Evolutionary conservation across 2,329 filamentous ascomycete genomes (phyloP).

Genomic region (Cladophialophora carrionii): DNA sequence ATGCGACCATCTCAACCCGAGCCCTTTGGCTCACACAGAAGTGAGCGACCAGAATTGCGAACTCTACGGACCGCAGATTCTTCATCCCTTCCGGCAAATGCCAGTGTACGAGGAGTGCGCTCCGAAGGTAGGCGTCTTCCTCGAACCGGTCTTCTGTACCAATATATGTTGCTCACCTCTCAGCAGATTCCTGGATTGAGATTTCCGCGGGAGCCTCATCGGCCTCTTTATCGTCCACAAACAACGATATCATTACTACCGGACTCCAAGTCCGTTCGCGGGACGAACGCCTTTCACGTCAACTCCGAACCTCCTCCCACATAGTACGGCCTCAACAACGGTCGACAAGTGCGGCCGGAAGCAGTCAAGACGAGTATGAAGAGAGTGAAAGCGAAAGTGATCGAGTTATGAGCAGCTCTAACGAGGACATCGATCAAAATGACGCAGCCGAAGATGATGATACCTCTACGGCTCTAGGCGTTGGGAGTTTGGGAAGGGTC

Average conservation of each 20-base stretch:
- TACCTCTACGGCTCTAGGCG: constrained; percentile 79
- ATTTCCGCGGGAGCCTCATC: constrained; percentile 90
- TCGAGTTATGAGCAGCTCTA: constrained; percentile 66
- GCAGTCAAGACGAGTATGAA: constrained; percentile 92
- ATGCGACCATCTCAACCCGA: constrained; percentile 36
- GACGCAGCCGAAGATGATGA: constrained; percentile 66
- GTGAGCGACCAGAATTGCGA: constrained; percentile 25
- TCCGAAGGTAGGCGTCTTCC: constrained; percentile 35
- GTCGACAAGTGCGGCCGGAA: constrained; percentile 56
- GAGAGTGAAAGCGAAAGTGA: constrained; percentile 92
- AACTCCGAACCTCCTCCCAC: constrained; percentile 48
- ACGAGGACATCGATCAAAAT: constrained; percentile 55
- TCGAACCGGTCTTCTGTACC: neutral
- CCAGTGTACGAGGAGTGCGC: constrained; percentile 32
- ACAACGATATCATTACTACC: constrained; percentile 80
- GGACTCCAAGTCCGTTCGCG: constrained; percentile 73
- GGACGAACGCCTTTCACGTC: constrained; percentile 64
- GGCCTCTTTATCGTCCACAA: constrained; percentile 82
- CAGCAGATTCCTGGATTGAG: constrained; percentile 91
- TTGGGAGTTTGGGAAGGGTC: constrained; percentile 54
- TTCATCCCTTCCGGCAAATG: constrained; percentile 14
- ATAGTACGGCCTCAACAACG: constrained; percentile 43
- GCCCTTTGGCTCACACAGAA: constrained; percentile 28
- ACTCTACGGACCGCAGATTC: constrained; percentile 23
- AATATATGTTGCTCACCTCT: constrained; percentile 49